Percentiles rank a stretch among this genome's conserved stretches.
phyloP scores from a whole-genome alignment of 1,139 yeast species.

The Nakaseomyces delphensis region DNA sequence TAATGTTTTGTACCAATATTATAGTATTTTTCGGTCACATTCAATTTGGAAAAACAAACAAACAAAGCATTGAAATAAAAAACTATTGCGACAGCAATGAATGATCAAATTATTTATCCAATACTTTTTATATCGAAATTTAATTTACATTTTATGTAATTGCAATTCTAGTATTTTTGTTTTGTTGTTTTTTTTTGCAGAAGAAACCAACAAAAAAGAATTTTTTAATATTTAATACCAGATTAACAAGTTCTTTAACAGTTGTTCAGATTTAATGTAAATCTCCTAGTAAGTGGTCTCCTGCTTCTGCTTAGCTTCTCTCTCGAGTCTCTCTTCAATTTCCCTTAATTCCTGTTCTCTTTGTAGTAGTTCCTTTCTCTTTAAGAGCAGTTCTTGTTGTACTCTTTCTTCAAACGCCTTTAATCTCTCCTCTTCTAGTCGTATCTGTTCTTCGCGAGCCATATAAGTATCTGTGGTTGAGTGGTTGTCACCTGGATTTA shows the following conservation, averaged over 20 bases:
- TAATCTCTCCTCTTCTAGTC: constrained; percentile 70
- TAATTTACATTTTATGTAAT: no score
- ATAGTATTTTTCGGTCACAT: no score
- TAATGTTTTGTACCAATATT: no score
- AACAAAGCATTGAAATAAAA: no score
- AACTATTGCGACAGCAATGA: no score
- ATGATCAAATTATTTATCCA: no score
- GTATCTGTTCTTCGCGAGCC: constrained; percentile 72
- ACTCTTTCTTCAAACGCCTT: constrained; percentile 78
- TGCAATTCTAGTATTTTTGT: no score
- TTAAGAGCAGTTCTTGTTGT: constrained; percentile 76
- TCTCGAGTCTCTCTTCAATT: constrained; percentile 65
- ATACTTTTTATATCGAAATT: no score
- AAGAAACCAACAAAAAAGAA: no score
- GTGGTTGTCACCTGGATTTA: neutral
- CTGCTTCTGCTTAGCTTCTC: constrained; percentile 34
- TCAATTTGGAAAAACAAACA: no score
- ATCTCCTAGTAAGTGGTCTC: constrained; percentile 11
- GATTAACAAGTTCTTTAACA: neutral
- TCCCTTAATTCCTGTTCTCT: constrained; percentile 83
- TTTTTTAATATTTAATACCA: neutral
- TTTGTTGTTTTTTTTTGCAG: no score
- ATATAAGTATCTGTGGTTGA: constrained; percentile 38
- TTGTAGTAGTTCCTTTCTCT: constrained; percentile 74
- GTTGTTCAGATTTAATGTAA: neutral